Base-by-base conservation (phyloP, 495 filamentous ascomycete genomes). In the Penicillium bovifimosum region DNA sequence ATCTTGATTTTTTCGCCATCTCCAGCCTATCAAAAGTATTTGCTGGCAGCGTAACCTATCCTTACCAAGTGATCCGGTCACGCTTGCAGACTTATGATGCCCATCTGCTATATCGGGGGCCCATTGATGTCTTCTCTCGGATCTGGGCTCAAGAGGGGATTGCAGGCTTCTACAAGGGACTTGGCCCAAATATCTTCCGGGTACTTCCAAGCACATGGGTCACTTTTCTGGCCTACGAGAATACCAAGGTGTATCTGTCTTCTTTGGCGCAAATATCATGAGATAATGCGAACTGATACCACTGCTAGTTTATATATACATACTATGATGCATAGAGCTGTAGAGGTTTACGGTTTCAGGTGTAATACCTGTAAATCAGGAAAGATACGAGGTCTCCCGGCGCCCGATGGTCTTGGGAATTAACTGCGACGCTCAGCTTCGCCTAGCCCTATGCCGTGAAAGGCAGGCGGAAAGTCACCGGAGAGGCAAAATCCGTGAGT, bases 181-280 rank as follows among this genome's bases (percentile, higher is more conserved):
- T 97, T 47, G 83, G 88, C 32, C 91, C 92, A 6, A 96, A 93
- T 54, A 75, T 96, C 35, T 70, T 95, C 49, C 81, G 92, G 50
- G 93, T 97, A 40, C 66, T 98, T 64, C 93, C 93, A 11, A 90
- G 90, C 46, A 97, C 92, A 11, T 96, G 93, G 82, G 88, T 96
- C 36, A 97, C 92, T n/a, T 96, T 98, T 65, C 67, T 98, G 59
- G 91, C 96, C 41, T 97, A 97, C 70, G 93, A 98, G 75, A 97
- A 97, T 71, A 85, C 83, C 48, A 91, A 83, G 72, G 76, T 52
- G n/a, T 62, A 64, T 54, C 17, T 74, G 53, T 54, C 67, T 0
- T 42, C 35, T 28, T 34, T 69, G 8, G 32, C 24, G 0, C 20
- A 17, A 34, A 27, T 20, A 18, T 13, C 41, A 32, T 45, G 4